These are phyloP conservation scores for Coemansia sp. DNA, from an alignment of 192 early-diverging fungal genomes.

Conservation along the genomic window DNA sequence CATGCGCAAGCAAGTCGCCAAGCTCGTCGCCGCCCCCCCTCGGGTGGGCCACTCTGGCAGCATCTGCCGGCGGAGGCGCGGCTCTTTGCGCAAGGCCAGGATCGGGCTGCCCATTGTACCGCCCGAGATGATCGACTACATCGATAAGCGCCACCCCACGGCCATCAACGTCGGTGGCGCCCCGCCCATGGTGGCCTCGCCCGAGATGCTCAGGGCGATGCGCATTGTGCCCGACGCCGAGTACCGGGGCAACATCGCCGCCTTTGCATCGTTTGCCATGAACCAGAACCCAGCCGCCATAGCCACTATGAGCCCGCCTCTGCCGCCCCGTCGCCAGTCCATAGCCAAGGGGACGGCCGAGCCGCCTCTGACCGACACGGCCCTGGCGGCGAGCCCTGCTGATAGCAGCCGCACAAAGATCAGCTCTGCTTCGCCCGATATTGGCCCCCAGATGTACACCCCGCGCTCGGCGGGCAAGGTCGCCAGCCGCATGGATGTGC, in stretches of 20 bases:
- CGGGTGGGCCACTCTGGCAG: not conserved
- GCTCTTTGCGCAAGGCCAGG: conserved; percentile 11
- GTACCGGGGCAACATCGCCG: conserved; percentile 27
- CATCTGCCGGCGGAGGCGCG: not conserved
- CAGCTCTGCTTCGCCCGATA: not conserved
- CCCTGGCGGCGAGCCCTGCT: not conserved
- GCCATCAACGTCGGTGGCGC: conserved; percentile 26
- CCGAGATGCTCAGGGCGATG: conserved; percentile 32
- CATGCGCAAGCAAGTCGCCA: not conserved
- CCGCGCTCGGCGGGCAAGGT: conserved; percentile 30
- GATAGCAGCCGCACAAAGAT: not conserved
- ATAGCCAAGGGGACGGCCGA: not conserved
- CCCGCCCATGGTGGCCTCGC: conserved; percentile 32
- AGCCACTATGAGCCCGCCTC: not conserved
- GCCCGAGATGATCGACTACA: conserved; percentile 45
- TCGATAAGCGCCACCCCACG: conserved; percentile 40
- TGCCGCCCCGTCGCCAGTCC: not conserved
- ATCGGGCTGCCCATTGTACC: conserved; percentile 51
- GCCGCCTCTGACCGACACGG: not conserved
- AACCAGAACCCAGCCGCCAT: not conserved
- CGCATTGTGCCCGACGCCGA: conserved; percentile 8
- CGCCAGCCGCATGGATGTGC: conserved; percentile 4
- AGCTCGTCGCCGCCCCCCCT: not conserved
- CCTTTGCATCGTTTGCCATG: conserved; percentile 22
- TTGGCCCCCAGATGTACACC: not conserved